Evolutionary conservation across 2,329 filamentous ascomycete genomes (phyloP).

Genomic region (Calonectria ilicicola): DNA sequence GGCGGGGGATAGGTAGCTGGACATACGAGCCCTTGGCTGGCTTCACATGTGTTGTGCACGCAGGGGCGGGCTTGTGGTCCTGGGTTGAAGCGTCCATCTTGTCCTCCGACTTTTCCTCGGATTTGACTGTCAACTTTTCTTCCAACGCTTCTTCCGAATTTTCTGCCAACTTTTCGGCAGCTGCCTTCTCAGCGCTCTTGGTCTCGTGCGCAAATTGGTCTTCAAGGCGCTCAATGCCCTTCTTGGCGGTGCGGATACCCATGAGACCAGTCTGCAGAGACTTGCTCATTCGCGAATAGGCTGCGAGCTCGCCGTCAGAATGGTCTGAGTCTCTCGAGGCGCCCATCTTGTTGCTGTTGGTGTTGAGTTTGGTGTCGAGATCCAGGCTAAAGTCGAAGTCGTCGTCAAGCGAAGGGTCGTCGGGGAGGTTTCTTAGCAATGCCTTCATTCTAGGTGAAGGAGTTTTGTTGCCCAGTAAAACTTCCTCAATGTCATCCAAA

Average conservation of each 20-base stretch:
- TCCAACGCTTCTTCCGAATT: slow-evolving; percentile 27
- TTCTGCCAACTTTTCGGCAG: slow-evolving; percentile 15
- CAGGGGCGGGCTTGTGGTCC: slow-evolving; percentile 26
- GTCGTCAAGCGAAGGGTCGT: slow-evolving; percentile 36
- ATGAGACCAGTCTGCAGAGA: slow-evolving; percentile 63
- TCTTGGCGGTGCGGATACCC: slow-evolving; percentile 66
- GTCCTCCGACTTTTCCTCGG: neutral
- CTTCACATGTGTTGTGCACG: slow-evolving; percentile 26
- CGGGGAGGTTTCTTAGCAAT: slow-evolving; percentile 41
- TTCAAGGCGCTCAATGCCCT: slow-evolving; percentile 70
- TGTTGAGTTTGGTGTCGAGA: slow-evolving; percentile 42
- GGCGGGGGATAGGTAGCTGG: slow-evolving; percentile 58
- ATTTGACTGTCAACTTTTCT: slow-evolving; percentile 5
- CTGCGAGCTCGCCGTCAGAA: slow-evolving; percentile 56
- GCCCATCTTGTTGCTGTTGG: slow-evolving; percentile 36
- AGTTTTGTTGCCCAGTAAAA: slow-evolving; percentile 55
- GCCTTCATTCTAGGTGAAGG: slow-evolving; percentile 39
- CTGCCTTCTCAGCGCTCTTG: slow-evolving; percentile 27
- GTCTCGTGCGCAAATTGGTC: slow-evolving; percentile 59
- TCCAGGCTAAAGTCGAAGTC: slow-evolving; percentile 42
- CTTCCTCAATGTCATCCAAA: slow-evolving; percentile 67
- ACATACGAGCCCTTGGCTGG: slow-evolving; percentile 49
- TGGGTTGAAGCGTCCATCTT: slow-evolving; percentile 30
- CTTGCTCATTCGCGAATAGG: slow-evolving; percentile 64
- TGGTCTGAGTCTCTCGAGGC: slow-evolving; percentile 38